Percentiles rank a stretch among this genome's conserved stretches.
Evolutionary conservation across 306 rosid genomes (phyloP).

Genomic region (Parietaria judaica): DNA sequence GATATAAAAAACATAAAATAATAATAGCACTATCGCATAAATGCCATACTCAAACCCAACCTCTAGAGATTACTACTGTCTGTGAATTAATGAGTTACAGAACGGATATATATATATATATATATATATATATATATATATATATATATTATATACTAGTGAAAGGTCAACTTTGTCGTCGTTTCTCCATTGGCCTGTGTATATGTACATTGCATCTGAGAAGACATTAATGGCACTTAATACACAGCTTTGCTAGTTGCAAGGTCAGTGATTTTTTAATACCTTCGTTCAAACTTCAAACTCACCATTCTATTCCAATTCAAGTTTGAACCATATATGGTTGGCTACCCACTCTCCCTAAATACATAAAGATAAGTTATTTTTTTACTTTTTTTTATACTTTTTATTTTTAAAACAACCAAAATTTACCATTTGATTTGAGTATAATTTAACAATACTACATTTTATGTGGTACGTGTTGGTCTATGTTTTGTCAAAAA

Average conservation of each 20-base stretch:
- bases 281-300: neutral
- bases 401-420: too few relatives aligned
- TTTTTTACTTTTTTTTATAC: too few relatives aligned
- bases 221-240: constrained; percentile 1
- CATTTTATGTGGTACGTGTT: too few relatives aligned
- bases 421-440: too few relatives aligned
- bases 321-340: neutral
- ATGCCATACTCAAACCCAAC: too few relatives aligned
- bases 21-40: neutral
- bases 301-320: neutral
- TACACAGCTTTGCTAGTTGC: neutral
- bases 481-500: too few relatives aligned
- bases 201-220: neutral
- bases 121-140: too few relatives aligned
- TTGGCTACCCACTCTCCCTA: neutral
- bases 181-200: neutral
- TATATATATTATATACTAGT: neutral
- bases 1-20: neutral
- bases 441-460: too few relatives aligned
- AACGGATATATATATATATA: too few relatives aligned
- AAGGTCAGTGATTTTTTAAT: neutral
- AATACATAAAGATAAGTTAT: too few relatives aligned
- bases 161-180: neutral
- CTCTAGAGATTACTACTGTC: neutral
- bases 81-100: neutral